Percentiles rank a stretch among this genome's conserved stretches.
phyloP scores from a whole-genome alignment of 768 basidiomycete species.

The Russula emetica region DNA sequence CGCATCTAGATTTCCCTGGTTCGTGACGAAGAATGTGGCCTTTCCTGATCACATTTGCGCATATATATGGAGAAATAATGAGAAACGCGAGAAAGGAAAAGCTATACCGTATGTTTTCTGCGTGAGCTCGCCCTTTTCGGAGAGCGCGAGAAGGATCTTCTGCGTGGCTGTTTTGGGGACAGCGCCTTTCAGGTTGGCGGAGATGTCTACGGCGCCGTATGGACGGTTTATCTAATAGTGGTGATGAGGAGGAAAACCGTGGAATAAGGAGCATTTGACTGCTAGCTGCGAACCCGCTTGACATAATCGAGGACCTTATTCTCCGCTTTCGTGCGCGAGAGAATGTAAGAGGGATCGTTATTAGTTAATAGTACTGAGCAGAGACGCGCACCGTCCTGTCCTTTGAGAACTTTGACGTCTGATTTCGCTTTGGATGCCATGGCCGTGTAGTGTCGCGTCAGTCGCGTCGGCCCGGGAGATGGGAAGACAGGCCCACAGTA shows the following conservation, averaged over 20 bases:
- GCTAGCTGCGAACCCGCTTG: conserved; percentile 31
- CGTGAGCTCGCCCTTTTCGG: conserved; percentile 80
- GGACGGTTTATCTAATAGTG: conserved; percentile 79
- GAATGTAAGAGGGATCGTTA: not conserved
- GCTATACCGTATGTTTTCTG: conserved; percentile 77
- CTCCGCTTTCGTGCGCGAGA: conserved; percentile 34
- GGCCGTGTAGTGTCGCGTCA: not conserved
- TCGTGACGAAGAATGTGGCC: conserved; percentile 81
- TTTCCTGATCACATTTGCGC: conserved; percentile 51
- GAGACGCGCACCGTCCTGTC: conserved; percentile 23
- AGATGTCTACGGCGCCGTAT: conserved; percentile 86
- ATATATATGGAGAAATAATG: not conserved
- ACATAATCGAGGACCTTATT: conserved; percentile 27
- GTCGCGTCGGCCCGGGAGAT: too few relatives aligned
- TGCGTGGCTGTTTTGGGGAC: conserved; percentile 80
- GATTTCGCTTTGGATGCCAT: conserved; percentile 25
- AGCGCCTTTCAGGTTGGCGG: conserved; percentile 86
- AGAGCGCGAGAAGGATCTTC: conserved; percentile 74
- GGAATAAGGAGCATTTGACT: conserved; percentile 30
- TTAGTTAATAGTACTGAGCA: too few relatives aligned
- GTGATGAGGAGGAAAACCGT: conserved; percentile 32
- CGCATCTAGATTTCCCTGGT: conserved; percentile 66
- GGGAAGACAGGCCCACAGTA: too few relatives aligned
- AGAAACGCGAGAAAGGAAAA: not conserved
- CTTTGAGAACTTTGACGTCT: conserved; percentile 27